Conservation (phyloP, 768 basidiomycete species). For the Lactifluus echinatus region DNA sequence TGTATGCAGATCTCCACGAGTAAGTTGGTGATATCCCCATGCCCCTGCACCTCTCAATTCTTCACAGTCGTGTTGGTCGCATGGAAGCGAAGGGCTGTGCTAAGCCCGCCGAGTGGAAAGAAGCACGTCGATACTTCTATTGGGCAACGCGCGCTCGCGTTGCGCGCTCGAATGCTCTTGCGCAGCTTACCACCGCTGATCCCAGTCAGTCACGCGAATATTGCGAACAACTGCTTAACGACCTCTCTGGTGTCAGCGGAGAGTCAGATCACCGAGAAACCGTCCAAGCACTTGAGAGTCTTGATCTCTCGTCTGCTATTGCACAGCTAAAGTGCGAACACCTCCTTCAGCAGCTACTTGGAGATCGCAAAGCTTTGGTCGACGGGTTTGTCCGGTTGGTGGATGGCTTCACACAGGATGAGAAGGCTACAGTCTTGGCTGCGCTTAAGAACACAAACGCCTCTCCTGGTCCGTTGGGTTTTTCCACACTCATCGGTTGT, state of each 20-base stretch:
- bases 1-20: slow-evolving; percentile 97
- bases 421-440: slow-evolving; percentile 50
- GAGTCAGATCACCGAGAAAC: slow-evolving; percentile 46
- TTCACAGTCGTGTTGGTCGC: slow-evolving; percentile 73
- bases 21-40: slow-evolving; percentile 31
- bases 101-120: slow-evolving; percentile 77
- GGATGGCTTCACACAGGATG: slow-evolving; percentile 67
- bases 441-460: slow-evolving; percentile 52
- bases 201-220: slow-evolving; percentile 64
- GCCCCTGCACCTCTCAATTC: background rate
- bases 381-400: slow-evolving; percentile 65
- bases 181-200: slow-evolving; percentile 57
- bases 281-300: slow-evolving; percentile 58
- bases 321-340: slow-evolving; percentile 62
- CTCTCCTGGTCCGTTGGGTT: slow-evolving; percentile 44
- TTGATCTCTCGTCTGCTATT: slow-evolving; percentile 57
- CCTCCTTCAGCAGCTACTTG: slow-evolving; percentile 56
- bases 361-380: slow-evolving; percentile 69
- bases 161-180: slow-evolving; percentile 56
- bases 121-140: slow-evolving; percentile 85
- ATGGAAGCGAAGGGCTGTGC: slow-evolving; percentile 99
- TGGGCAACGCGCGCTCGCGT: slow-evolving; percentile 85
- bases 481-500: background rate
- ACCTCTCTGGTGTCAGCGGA: slow-evolving; percentile 47
- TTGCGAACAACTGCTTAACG: slow-evolving; percentile 53